These are phyloP conservation scores for Davidsoniella australis DNA, from an alignment of 2,329 filamentous ascomycete species.

Conservation along the genomic window DNA sequence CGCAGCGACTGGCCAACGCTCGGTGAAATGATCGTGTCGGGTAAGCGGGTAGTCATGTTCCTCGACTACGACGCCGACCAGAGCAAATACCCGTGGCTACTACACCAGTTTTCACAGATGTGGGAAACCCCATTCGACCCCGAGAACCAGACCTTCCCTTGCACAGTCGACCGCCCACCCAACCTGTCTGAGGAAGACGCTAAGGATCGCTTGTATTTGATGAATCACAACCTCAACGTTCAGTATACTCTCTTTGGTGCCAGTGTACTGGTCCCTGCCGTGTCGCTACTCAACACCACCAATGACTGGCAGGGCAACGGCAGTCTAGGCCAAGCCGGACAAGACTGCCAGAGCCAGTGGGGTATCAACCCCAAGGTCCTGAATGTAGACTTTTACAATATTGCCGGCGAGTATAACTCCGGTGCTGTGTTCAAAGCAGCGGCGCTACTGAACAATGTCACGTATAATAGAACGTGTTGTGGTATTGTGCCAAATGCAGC, in stretches of 20 bases:
- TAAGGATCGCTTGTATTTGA: constrained; percentile 53
- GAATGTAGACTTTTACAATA: constrained; percentile 73
- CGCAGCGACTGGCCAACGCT: constrained; percentile 72
- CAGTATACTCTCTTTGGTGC: constrained; percentile 50
- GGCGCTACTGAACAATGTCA: constrained; percentile 53
- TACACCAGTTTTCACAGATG: constrained; percentile 75
- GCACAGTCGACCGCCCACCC: constrained; percentile 60
- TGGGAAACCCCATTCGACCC: constrained; percentile 86
- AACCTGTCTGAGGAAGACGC: constrained; percentile 39
- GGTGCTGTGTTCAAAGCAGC: constrained; percentile 66
- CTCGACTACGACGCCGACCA: constrained; percentile 78
- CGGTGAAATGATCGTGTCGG: constrained; percentile 52
- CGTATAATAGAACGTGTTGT: constrained; percentile 44
- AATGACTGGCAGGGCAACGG: constrained; percentile 50
- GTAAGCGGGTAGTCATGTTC: constrained; percentile 61
- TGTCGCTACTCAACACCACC: constrained; percentile 50
- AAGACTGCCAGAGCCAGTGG: constrained; percentile 48
- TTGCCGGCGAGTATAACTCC: constrained; percentile 31
- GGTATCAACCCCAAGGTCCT: constrained; percentile 57
- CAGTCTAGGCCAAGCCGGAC: constrained; percentile 45
- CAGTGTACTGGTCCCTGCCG: constrained; percentile 53
- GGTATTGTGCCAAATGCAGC: constrained; percentile 23
- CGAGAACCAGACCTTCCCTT: constrained; percentile 48
- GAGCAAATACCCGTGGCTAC: constrained; percentile 59
- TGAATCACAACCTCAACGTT: constrained; percentile 83